Conservation (phyloP, 2,329 filamentous ascomycete species). For the Ceratocystis alfenasii region DNA sequence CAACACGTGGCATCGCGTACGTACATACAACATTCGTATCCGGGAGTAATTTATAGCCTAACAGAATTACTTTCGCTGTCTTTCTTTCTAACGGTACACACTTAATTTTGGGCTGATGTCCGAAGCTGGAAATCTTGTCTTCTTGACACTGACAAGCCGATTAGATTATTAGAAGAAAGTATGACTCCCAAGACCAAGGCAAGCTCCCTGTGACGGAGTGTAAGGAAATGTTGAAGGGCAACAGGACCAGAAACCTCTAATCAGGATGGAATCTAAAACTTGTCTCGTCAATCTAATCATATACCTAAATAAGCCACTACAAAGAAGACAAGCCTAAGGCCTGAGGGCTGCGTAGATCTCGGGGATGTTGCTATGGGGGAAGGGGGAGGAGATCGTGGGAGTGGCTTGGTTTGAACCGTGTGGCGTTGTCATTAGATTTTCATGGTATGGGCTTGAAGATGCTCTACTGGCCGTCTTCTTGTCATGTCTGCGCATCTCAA, state of each 20-base stretch:
- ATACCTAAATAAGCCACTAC: neutral
- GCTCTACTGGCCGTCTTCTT: neutral
- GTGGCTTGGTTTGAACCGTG: neutral
- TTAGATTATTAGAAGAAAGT: too few relatives aligned
- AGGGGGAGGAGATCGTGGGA: neutral
- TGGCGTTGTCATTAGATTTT: neutral
- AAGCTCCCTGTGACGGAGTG: too few relatives aligned
- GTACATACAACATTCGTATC: too few relatives aligned
- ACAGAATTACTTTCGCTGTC: too few relatives aligned
- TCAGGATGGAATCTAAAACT: neutral
- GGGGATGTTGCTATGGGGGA: neutral
- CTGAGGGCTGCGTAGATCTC: neutral
- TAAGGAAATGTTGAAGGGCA: too few relatives aligned
- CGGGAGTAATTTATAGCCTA: too few relatives aligned
- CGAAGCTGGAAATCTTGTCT: too few relatives aligned
- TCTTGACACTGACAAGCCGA: too few relatives aligned
- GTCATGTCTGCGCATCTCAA: neutral
- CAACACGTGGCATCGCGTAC: too few relatives aligned
- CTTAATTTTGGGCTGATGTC: too few relatives aligned
- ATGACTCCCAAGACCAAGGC: too few relatives aligned
- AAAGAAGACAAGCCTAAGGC: neutral
- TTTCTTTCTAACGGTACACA: too few relatives aligned
- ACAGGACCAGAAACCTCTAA: neutral
- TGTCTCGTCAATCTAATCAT: neutral
- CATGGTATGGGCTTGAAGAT: neutral